Base-by-base conservation (phyloP, 345 rosid genomes). In the Gossypium raimondii region DNA sequence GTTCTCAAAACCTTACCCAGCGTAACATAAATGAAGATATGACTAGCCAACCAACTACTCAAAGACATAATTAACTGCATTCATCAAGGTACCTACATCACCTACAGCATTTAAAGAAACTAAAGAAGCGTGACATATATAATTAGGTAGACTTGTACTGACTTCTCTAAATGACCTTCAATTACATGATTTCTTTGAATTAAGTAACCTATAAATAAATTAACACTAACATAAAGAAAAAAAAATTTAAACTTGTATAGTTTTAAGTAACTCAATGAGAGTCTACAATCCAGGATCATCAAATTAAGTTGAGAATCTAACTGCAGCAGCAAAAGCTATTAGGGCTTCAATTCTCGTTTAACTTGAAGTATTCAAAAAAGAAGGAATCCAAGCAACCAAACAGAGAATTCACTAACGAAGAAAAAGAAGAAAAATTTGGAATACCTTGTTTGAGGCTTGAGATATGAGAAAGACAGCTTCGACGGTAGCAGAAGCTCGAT, bases 291-390 rank as follows among this genome's bases (percentile, higher is more conserved):
- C 3, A 50, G 44, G 44, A 68, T 16, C 22, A 14, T 25, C 58
- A 68, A 68, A 14, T 70, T 70, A 70, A 45, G 47, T 16, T 9
- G 47, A 70, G 47, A 70, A 52, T 25, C 72, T 48, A 68, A 68
- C 43, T 3, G 43, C 72, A 48, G 57, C 41, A 48, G 20, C 56
- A 48, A 25, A 48, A 17, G 58, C 22, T 48, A 41, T 47, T 13
- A 45, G 5, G 56, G 43, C 57, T 48, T 51, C 58, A n/a, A 27
- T 24, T 24, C 57, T 68, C 72, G 56, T 47, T 67, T 12, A 47
- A 67, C 29, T 67, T 47, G 20, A 47, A 67, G 24, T 34, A 22
- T 13, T 7, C 17, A 24, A 67, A 67, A 67, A 56, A 56, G 12
- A 20, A 56, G 38, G 14, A 67, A 67, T 67, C 56, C 41, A 67